Conservation (phyloP, 495 filamentous ascomycete genomes). For the Trichoderma reesei region DNA sequence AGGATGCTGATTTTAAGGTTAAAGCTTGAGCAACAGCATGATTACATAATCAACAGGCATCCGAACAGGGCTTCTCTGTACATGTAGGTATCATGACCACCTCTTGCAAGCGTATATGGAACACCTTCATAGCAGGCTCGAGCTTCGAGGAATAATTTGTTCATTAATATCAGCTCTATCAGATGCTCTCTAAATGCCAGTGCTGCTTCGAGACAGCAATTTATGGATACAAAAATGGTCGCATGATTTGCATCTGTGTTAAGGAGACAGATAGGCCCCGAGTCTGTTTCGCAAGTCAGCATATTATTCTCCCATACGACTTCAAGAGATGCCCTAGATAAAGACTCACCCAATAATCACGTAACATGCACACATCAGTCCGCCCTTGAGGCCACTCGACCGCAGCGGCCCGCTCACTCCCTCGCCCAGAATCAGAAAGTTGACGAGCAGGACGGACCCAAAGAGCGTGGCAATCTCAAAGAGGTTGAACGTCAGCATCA, state of each 20-base stretch:
- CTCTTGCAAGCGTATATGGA: no score
- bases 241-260: background rate
- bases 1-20: no score
- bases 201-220: background rate
- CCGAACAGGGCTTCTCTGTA: no score
- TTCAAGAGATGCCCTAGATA: background rate
- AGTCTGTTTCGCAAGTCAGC: background rate
- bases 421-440: slow-evolving; percentile 73
- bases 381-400: slow-evolving; percentile 68
- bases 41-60: background rate
- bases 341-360: slow-evolving; percentile 42
- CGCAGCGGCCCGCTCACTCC: slow-evolving; percentile 30
- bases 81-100: no score
- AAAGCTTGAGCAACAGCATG: background rate
- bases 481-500: slow-evolving; percentile 75
- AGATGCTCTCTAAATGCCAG: background rate
- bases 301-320: background rate
- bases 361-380: slow-evolving; percentile 65
- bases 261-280: slow-evolving; percentile 2
- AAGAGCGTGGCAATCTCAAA: slow-evolving; percentile 79
- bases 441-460: slow-evolving; percentile 70
- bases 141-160: no score
- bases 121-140: no score
- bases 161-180: background rate
- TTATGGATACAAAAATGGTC: background rate